phyloP scores from a whole-genome alignment of 257 asterid genomes.

The Pogostemon cablin region DNA sequence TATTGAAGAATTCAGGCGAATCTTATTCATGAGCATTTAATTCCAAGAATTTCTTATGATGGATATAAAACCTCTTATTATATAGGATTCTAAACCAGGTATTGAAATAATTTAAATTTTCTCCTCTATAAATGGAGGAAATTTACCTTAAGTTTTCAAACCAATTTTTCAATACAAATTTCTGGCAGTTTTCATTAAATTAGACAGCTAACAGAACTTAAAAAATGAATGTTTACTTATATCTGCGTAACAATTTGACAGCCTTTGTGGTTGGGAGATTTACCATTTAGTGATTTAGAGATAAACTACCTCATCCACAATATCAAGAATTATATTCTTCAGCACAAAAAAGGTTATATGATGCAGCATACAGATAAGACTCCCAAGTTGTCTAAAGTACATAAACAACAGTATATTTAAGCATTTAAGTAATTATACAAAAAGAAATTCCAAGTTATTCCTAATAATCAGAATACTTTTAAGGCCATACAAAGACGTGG shows the following conservation, averaged over 20 bases:
- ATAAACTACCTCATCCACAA: background rate
- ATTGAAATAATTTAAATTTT: no score
- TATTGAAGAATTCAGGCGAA: background rate
- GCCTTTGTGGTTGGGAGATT: background rate
- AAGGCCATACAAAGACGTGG: slow-evolving; percentile 88
- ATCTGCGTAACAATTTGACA: no score
- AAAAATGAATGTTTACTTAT: no score
- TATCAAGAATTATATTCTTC: background rate
- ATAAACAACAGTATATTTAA: background rate
- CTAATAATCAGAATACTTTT: slow-evolving; percentile 16
- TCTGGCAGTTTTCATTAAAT: no score
- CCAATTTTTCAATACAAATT: no score
- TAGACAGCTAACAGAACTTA: no score
- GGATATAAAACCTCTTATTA: background rate
- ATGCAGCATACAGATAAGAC: slow-evolving; percentile 10
- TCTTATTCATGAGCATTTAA: background rate
- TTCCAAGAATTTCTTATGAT: background rate
- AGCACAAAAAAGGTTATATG: no score
- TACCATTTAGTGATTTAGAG: background rate
- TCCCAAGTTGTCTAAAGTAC: background rate
- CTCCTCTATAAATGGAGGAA: no score
- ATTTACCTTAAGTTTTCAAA: no score
- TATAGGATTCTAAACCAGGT: no score
- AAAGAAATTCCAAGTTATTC: slow-evolving; percentile 15
- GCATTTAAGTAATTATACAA: slow-evolving; percentile 2